Percentiles rank a stretch among this genome's conserved stretches.
These are phyloP conservation scores for Dichotomopilus funicola DNA, from an alignment of 2,329 filamentous ascomycete species.

Conservation along the genomic window DNA sequence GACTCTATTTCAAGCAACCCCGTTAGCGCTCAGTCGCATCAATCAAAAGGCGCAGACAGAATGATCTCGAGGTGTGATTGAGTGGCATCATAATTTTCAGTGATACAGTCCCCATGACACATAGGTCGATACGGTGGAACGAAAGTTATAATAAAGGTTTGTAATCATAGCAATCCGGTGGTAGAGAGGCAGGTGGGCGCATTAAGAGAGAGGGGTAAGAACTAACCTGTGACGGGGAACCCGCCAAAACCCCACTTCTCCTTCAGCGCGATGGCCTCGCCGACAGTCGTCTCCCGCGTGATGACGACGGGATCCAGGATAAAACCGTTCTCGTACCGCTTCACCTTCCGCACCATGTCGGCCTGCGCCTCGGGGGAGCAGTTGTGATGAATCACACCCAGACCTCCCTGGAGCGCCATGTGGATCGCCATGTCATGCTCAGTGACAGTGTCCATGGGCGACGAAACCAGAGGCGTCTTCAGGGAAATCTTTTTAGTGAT, in stretches of 20 bases:
- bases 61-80: slow-evolving; percentile 12
- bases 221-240: slow-evolving; percentile 96
- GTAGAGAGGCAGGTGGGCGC: slow-evolving; percentile 4
- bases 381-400: slow-evolving; percentile 98
- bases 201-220: not conserved
- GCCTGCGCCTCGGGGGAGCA: slow-evolving; percentile 96
- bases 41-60: slow-evolving; percentile 23
- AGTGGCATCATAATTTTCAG: slow-evolving; percentile 41
- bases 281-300: slow-evolving; percentile 77
- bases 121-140: slow-evolving; percentile 97
- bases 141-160: slow-evolving; percentile 92
- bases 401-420: slow-evolving; percentile 80
- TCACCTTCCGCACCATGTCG: slow-evolving; percentile 98
- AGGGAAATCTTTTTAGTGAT: slow-evolving; percentile 92
- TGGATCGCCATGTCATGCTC: slow-evolving; percentile 99
- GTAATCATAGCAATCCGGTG: slow-evolving; percentile 60
- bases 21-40: slow-evolving; percentile 31
- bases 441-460: slow-evolving; percentile 98
- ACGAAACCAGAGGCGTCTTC: slow-evolving; percentile 95
- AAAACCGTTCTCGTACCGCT: slow-evolving; percentile 99
- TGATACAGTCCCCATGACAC: slow-evolving; percentile 71
- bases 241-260: slow-evolving; percentile 98
- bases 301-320: slow-evolving; percentile 95
- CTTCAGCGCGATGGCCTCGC: slow-evolving; percentile 85
- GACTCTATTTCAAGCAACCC: slow-evolving; percentile 54